phyloP scores from a whole-genome alignment of 768 basidiomycete species.

The Lepiota brunneoincarnata region DNA sequence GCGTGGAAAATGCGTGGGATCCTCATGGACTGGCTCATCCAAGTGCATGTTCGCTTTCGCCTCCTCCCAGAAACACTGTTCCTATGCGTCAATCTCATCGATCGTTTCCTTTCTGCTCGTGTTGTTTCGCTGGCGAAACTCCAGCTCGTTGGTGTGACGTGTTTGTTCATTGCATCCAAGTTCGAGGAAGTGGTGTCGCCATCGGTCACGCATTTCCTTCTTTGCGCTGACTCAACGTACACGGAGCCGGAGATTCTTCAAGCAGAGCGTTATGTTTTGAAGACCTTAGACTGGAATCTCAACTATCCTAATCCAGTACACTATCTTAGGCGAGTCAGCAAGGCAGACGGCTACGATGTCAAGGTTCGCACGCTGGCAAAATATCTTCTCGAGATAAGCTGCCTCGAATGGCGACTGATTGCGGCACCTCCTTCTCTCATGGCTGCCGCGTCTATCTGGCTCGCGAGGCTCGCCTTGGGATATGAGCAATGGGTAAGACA shows the following conservation, averaged over 20 bases:
- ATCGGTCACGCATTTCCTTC: conserved; percentile 84
- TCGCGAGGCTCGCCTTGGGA: conserved; percentile 80
- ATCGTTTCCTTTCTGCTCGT: conserved; percentile 76
- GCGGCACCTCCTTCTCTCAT: conserved; percentile 80
- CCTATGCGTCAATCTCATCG: conserved; percentile 90
- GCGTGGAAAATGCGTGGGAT: conserved; percentile 97
- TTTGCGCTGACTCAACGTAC: conserved; percentile 84
- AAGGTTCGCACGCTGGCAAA: conserved; percentile 90
- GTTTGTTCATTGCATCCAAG: conserved; percentile 92
- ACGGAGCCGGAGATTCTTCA: conserved; percentile 71
- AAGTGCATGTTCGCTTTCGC: conserved; percentile 91
- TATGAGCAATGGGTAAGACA: conserved; percentile 83
- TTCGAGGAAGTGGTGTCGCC: conserved; percentile 96
- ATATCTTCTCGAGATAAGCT: conserved; percentile 90
- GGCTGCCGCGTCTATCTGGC: conserved; percentile 89
- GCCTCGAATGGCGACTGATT: conserved; percentile 85
- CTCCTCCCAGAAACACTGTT: conserved; percentile 94
- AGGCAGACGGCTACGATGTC: conserved; percentile 95
- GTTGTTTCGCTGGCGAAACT: conserved; percentile 87
- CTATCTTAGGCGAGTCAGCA: conserved; percentile 88
- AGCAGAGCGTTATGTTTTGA: conserved; percentile 87
- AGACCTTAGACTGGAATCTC: conserved; percentile 91
- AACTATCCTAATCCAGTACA: conserved; percentile 94
- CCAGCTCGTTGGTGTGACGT: conserved; percentile 93
- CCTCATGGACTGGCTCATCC: conserved; percentile 94